A percentile compares a stretch with the other conserved stretches of the same genome.
Evolutionary conservation across 2,329 filamentous ascomycete species (phyloP).

Genomic region (Nothopassalora personata): DNA sequence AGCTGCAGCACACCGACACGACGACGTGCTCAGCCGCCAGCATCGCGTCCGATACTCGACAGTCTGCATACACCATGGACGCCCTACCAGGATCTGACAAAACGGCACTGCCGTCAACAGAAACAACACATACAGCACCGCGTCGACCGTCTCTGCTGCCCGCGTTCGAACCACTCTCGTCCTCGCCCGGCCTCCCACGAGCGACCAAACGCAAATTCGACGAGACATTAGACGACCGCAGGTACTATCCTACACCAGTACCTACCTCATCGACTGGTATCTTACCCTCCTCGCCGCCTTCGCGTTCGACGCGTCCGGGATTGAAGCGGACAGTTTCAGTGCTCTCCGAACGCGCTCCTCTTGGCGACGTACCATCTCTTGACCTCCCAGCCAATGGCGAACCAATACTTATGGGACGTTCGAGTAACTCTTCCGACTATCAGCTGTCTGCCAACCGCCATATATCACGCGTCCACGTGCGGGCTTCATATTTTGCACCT

Average conservation of each 20-base stretch:
- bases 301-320: constrained; percentile 45
- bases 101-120: constrained; percentile 14
- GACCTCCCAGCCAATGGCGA: constrained; percentile 78
- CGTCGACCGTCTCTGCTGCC: constrained; percentile 62
- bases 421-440: constrained; percentile 91
- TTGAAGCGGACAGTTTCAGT: constrained; percentile 58
- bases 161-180: constrained; percentile 74
- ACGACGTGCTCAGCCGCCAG: constrained; percentile 5
- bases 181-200: constrained; percentile 66
- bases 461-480: constrained; percentile 89
- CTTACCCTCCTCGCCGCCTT: constrained; percentile 76
- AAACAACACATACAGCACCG: constrained; percentile 17
- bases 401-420: constrained; percentile 79
- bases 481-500: constrained; percentile 74
- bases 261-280: constrained; percentile 92
- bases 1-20: constrained; percentile 4
- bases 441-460: constrained; percentile 88
- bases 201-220: constrained; percentile 60
- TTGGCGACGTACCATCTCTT: constrained; percentile 76
- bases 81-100: constrained; percentile 12
- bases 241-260: constrained; percentile 82
- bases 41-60: constrained; percentile 17
- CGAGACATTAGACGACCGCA: constrained; percentile 43
- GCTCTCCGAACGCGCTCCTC: constrained; percentile 72
- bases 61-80: constrained; percentile 23